Evolutionary conservation across 1,139 yeast genomes (phyloP).

Genomic region (Hyphopichia burtonii): DNA sequence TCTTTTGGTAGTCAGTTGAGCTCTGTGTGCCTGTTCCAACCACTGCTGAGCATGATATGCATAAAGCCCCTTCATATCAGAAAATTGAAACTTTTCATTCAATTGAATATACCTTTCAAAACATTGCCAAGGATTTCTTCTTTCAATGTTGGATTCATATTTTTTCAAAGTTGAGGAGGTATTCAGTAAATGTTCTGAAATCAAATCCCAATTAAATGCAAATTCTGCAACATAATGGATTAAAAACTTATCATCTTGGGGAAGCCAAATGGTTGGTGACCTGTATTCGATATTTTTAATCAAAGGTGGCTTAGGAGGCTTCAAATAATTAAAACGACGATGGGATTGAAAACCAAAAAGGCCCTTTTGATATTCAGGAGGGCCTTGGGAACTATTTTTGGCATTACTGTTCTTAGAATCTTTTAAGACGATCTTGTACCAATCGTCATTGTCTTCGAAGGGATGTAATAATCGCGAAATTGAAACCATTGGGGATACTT

Average conservation of each 20-base stretch:
- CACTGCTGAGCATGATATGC: constrained; percentile 86
- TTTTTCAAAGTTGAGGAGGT: constrained; percentile 59
- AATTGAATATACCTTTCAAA: constrained; percentile 94
- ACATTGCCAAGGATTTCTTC: constrained; percentile 98
- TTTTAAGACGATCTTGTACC: constrained; percentile 60
- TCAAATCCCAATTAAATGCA: constrained; percentile 90
- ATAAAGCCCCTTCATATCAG: constrained; percentile 85
- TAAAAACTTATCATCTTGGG: constrained; percentile 83
- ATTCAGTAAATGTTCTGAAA: constrained; percentile 72
- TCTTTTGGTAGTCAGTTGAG: constrained; percentile 83
- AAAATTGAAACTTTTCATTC: constrained; percentile 80
- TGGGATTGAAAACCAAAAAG: constrained; percentile 59
- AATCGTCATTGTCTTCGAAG: constrained; percentile 59
- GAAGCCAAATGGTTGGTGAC: constrained; percentile 94
- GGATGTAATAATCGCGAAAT: constrained; percentile 66
- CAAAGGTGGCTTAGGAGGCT: constrained; percentile 89
- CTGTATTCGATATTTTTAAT: constrained; percentile 74
- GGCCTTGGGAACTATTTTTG: constrained; percentile 14
- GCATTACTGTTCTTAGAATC: constrained; percentile 16
- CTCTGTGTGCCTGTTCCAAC: constrained; percentile 87
- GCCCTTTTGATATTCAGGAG: constrained; percentile 53
- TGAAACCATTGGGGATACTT: constrained; percentile 23
- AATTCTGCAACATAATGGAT: constrained; percentile 82
- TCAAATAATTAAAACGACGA: constrained; percentile 58
- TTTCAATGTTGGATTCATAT: constrained; percentile 82